These are phyloP conservation scores for Pseudogymnoascus sp. DNA, from an alignment of 2,329 filamentous ascomycete genomes.

Conservation along the genomic window DNA sequence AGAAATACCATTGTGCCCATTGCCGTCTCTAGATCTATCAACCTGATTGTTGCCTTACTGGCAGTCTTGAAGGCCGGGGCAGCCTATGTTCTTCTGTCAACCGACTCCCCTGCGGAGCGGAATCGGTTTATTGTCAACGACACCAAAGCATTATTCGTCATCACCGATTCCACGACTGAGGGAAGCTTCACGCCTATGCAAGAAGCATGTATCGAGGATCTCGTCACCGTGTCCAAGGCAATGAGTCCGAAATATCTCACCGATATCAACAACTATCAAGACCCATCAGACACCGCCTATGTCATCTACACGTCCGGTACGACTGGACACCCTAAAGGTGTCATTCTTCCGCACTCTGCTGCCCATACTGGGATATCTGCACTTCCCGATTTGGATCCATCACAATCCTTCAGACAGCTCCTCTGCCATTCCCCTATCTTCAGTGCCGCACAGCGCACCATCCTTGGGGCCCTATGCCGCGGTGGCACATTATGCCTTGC, in stretches of 20 bases:
- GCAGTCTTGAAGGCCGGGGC: slow-evolving; percentile 9
- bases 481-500: slow-evolving; percentile 50
- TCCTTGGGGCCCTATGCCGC: slow-evolving; percentile 2
- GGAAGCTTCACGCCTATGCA: neutral
- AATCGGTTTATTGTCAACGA: slow-evolving; percentile 1
- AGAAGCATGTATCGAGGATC: neutral
- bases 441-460: slow-evolving; percentile 2
- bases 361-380: slow-evolving; percentile 62
- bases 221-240: neutral
- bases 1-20: neutral
- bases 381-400: slow-evolving; percentile 37
- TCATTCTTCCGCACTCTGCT: slow-evolving; percentile 14
- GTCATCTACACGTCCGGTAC: slow-evolving; percentile 15
- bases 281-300: slow-evolving; percentile 11
- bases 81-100: neutral
- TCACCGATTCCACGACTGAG: neutral
- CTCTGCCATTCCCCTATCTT: slow-evolving; percentile 26
- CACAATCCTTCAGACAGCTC: slow-evolving; percentile 30
- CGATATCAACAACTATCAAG: neutral
- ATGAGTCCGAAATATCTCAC: neutral
- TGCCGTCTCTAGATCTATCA: neutral
- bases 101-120: neutral
- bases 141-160: neutral
- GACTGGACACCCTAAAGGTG: slow-evolving; percentile 13
- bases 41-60: slow-evolving; percentile 5